Conservation (phyloP, 495 filamentous ascomycete species). For the Penicillium lagena region DNA sequence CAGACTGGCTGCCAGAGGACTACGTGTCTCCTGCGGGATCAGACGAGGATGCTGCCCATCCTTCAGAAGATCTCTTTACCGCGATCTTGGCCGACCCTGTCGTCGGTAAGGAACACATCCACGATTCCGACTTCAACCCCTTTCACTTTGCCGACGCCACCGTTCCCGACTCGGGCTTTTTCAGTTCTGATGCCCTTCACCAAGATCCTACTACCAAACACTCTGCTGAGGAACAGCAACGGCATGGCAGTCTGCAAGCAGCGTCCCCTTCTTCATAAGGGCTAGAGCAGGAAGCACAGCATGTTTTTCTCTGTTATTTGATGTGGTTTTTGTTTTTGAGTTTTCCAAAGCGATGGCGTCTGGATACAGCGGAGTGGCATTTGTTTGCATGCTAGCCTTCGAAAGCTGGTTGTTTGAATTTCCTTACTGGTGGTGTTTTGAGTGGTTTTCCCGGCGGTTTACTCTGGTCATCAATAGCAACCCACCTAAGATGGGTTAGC, state of each 20-base stretch:
- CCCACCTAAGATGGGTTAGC: no score
- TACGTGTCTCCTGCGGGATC: slow-evolving; percentile 29
- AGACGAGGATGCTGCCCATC: slow-evolving; percentile 12
- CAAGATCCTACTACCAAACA: slow-evolving; percentile 17
- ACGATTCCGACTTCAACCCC: slow-evolving; percentile 20
- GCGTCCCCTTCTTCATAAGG: slow-evolving; percentile 9
- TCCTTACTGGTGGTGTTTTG: neutral
- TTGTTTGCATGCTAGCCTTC: neutral
- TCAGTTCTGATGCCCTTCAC: slow-evolving; percentile 31
- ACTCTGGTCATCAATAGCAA: no score
- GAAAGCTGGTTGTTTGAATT: slow-evolving; percentile 1
- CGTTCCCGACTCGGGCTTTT: slow-evolving; percentile 34
- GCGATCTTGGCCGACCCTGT: slow-evolving; percentile 35
- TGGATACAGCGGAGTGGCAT: slow-evolving; percentile 9
- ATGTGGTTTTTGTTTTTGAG: neutral
- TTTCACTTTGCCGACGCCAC: slow-evolving; percentile 23
- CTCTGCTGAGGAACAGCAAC: slow-evolving; percentile 6
- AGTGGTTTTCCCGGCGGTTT: no score
- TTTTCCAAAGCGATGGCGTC: slow-evolving; percentile 36
- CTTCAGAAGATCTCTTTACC: slow-evolving; percentile 31
- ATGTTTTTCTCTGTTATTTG: neutral
- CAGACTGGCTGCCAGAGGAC: slow-evolving; percentile 33
- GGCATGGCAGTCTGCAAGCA: slow-evolving; percentile 9
- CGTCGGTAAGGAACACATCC: slow-evolving; percentile 21
- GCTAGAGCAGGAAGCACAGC: neutral